phyloP scores from a whole-genome alignment of 441 rosid genomes.

The Dalechampia spathulata region DNA sequence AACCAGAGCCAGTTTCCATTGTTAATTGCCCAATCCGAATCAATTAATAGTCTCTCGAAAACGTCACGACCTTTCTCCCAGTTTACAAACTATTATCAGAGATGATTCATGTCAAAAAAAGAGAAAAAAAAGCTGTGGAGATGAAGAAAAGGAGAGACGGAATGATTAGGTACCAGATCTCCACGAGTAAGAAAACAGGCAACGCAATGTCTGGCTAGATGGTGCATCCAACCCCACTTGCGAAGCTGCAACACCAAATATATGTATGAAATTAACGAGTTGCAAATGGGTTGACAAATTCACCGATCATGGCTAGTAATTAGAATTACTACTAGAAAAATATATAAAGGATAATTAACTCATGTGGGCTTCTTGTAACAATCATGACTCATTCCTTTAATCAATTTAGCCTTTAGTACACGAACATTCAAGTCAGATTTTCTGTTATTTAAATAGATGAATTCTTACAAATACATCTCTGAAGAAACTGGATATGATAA shows the following conservation, averaged over 20 bases:
- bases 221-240: constrained; percentile 99
- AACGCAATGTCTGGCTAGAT: constrained; percentile 84
- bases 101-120: constrained; percentile 19
- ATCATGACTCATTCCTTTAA: no score
- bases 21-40: constrained; percentile 94
- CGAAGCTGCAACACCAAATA: constrained; percentile 44
- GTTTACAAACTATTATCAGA: constrained; percentile 71
- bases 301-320: no score
- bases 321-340: no score
- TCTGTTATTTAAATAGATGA: no score
- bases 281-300: no score
- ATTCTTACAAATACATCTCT: no score
- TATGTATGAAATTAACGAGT: neutral
- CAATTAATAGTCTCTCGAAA: constrained; percentile 85
- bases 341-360: no score
- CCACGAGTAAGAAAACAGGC: constrained; percentile 97
- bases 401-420: no score
- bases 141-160: neutral
- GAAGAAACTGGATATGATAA: no score
- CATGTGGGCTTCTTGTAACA: no score
- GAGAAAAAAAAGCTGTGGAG: no score
- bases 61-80: constrained; percentile 99
- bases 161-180: constrained; percentile 54
- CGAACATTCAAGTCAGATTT: no score
- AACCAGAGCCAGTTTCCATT: constrained; percentile 97